Conservation (phyloP, 345 rosid species). For the Mallotus nudiflorus region DNA sequence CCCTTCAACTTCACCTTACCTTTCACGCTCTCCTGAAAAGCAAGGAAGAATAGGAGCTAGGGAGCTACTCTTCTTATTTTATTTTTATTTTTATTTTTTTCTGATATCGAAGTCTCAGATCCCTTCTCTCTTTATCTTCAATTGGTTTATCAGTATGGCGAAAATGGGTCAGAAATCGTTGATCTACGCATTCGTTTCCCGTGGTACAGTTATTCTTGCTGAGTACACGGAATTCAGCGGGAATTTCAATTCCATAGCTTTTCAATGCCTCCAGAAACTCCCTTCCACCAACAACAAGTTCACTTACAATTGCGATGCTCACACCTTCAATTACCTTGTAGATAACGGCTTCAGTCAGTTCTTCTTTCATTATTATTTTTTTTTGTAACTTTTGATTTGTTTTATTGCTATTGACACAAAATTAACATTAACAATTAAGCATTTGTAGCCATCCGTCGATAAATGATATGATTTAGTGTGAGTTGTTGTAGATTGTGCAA, state of each 20-base stretch:
- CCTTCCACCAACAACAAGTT: conserved; percentile 59
- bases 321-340: conserved; percentile 64
- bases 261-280: conserved; percentile 64
- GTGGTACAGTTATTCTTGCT: conserved; percentile 52
- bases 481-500: too few species aligned
- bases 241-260: conserved; percentile 60
- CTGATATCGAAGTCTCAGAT: neutral
- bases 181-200: conserved; percentile 64
- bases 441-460: too few species aligned
- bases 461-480: too few species aligned
- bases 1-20: too few species aligned
- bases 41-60: neutral
- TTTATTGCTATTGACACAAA: too few species aligned
- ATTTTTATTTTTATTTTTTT: neutral
- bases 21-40: too few species aligned
- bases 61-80: neutral
- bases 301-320: conserved; percentile 67
- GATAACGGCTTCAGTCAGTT: conserved; percentile 51
- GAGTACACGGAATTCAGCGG: conserved; percentile 61
- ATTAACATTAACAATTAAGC: too few species aligned
- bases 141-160: too few species aligned
- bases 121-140: neutral
- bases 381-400: too few species aligned
- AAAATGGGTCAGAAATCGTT: conserved; percentile 58
- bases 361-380: neutral